These are phyloP conservation scores for Prunus mume DNA, from an alignment of 306 rosid genomes.

Conservation along the genomic window DNA sequence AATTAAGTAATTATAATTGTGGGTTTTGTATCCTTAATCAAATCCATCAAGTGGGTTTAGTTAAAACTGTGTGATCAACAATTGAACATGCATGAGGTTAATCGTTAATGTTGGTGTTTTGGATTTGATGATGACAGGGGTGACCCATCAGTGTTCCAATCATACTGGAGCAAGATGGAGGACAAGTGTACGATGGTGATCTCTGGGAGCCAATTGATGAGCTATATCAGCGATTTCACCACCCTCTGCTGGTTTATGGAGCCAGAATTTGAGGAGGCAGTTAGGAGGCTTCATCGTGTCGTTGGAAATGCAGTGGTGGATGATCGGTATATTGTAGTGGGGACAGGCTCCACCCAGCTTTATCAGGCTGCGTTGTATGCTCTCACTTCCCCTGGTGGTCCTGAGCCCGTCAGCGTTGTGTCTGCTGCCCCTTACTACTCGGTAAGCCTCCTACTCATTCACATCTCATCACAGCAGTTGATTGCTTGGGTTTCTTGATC, in stretches of 20 bases:
- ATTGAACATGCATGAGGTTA: background rate
- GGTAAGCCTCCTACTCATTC: slow-evolving; percentile 33
- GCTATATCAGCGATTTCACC: slow-evolving; percentile 42
- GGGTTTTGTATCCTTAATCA: too few relatives aligned
- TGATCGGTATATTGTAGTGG: slow-evolving; percentile 50
- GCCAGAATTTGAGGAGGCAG: slow-evolving; percentile 38
- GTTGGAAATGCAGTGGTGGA: slow-evolving; percentile 62
- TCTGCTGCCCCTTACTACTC: slow-evolving; percentile 77
- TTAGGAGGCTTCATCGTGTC: slow-evolving; percentile 48
- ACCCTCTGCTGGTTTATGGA: slow-evolving; percentile 64
- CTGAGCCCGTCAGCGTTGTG: slow-evolving; percentile 51
- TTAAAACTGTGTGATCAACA: background rate
- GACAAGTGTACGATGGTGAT: slow-evolving; percentile 62
- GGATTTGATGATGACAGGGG: slow-evolving; percentile 44
- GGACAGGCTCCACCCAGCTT: slow-evolving; percentile 76
- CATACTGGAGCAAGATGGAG: slow-evolving; percentile 53
- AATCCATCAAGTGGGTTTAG: background rate
- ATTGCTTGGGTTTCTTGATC: background rate
- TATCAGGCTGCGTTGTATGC: slow-evolving; percentile 63
- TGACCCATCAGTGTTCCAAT: slow-evolving; percentile 42
- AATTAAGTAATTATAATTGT: too few relatives aligned
- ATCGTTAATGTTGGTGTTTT: background rate
- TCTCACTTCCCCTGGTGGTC: slow-evolving; percentile 36
- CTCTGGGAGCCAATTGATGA: slow-evolving; percentile 48
- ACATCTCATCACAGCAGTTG: background rate